Conservation (phyloP, 2,329 filamentous ascomycete genomes). For the Dendrostoma leiphaemia region DNA sequence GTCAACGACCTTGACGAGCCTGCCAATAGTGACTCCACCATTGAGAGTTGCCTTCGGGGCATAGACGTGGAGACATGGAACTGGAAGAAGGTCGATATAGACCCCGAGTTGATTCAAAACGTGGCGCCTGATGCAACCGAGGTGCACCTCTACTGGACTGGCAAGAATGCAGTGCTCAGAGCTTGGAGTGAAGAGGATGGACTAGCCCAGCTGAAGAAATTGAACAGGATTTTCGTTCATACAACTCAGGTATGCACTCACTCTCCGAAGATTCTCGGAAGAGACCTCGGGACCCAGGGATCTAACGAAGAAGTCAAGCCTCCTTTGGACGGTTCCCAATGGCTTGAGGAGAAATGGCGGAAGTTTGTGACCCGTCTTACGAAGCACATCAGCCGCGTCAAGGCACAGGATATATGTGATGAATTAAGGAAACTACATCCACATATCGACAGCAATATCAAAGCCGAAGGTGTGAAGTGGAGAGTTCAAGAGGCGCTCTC, state of each 20-base stretch:
- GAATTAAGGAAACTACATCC: too few relatives aligned
- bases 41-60: neutral
- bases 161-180: neutral
- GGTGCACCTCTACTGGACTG: constrained; percentile 1
- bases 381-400: too few relatives aligned
- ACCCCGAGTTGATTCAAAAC: neutral
- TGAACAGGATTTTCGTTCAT: neutral
- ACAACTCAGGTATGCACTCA: neutral
- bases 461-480: too few relatives aligned
- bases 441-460: too few relatives aligned
- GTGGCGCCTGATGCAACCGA: neutral
- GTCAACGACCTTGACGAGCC: neutral
- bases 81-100: neutral
- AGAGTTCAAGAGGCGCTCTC: too few relatives aligned
- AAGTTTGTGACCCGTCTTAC: too few relatives aligned
- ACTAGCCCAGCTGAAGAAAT: neutral
- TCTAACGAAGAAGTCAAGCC: too few relatives aligned
- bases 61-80: neutral
- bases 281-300: too few relatives aligned
- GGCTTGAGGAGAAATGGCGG: too few relatives aligned
- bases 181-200: neutral
- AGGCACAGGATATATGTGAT: too few relatives aligned
- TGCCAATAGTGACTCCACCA: neutral
- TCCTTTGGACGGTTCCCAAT: too few relatives aligned
- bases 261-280: too few relatives aligned